Base-by-base conservation (phyloP, 495 filamentous ascomycete genomes). In the Bathelium albidoporum region DNA sequence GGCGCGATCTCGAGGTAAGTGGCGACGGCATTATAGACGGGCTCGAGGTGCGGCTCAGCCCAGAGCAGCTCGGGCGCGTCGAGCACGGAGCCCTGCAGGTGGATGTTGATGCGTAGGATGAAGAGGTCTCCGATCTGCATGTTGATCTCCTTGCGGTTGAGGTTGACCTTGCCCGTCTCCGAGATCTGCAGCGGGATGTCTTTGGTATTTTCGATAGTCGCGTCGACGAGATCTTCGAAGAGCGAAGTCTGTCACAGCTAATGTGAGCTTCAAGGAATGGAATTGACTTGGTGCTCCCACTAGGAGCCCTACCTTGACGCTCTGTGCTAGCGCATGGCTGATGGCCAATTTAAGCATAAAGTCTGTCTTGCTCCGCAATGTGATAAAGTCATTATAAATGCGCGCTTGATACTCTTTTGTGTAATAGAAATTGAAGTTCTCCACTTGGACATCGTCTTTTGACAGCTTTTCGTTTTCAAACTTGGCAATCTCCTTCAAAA, bases 341-440 rank as follows among this genome's bases (percentile, higher is more conserved):
- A 98, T 97, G 32, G 95, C 91, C 11, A 98, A 80, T 76, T 98
- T 98, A 64, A 87, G 89, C 94, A 98, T 98, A 77, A 97, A 93
- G 75, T 95, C 95, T 67, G 85, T 84, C 70, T 95, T 95, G 64
- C 96, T 91, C 41, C 91, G 82, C 52, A 98, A 75, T 0, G 88
- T 91, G 74, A 98, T 98, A 69, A 98, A 98, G 71, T 98, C 94
- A 72, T 98, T 98, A 80, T 98, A 98, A 71, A 98, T 98, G 41
- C 95, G 84, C 12, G 95, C 90, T 70, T 98, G 94, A 72, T 98
- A 98, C 68, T 96, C 91, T 61, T 87, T 83, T 1, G 94, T 96
- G 76, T 97, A 97, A 77, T 98, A 98, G 73, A 97, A 98, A 74
- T 97, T 98, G 80, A 98, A 98, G 69, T 91, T 90, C 72, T 98